Conservation (phyloP, 83 land plant genomes). For the Larix sibirica region DNA sequence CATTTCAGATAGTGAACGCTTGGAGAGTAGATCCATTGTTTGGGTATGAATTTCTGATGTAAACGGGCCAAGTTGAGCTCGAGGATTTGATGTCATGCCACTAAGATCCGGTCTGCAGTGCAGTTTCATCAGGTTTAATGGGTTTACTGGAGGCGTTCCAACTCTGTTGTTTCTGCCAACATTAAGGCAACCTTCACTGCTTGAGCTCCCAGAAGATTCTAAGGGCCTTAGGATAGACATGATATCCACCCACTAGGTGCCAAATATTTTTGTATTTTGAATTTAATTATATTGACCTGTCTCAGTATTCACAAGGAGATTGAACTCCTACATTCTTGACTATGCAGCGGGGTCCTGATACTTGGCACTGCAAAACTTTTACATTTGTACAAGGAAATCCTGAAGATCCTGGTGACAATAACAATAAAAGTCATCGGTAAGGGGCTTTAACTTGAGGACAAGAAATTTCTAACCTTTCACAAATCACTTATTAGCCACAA, state of each 20-base stretch:
- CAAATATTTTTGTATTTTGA: not conserved
- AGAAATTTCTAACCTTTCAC: not conserved
- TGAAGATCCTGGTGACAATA: constrained; percentile 10
- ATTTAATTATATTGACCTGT: not conserved
- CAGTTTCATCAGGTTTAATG: not conserved
- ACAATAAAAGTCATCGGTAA: not conserved
- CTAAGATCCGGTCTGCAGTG: not conserved
- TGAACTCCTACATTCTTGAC: not conserved
- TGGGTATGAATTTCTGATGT: not conserved
- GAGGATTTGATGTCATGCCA: not conserved
- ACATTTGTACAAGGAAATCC: constrained; percentile 2
- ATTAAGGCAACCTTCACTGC: constrained; percentile 4
- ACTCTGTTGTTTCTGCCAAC: constrained; percentile 8
- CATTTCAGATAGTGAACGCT: not conserved
- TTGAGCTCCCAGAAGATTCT: constrained; percentile 9
- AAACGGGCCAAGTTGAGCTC: not conserved
- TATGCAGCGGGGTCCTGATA: not conserved
- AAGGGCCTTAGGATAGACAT: constrained; percentile 12
- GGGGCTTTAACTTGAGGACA: not conserved
- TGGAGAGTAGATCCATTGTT: not conserved
- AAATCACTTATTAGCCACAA: not conserved
- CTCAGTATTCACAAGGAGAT: constrained; percentile 2
- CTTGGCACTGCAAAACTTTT: not conserved
- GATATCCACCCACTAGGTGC: not conserved
- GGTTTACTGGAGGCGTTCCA: not conserved